Base-by-base conservation (phyloP, 208 protist species). In the Leishmania martiniquensis region DNA sequence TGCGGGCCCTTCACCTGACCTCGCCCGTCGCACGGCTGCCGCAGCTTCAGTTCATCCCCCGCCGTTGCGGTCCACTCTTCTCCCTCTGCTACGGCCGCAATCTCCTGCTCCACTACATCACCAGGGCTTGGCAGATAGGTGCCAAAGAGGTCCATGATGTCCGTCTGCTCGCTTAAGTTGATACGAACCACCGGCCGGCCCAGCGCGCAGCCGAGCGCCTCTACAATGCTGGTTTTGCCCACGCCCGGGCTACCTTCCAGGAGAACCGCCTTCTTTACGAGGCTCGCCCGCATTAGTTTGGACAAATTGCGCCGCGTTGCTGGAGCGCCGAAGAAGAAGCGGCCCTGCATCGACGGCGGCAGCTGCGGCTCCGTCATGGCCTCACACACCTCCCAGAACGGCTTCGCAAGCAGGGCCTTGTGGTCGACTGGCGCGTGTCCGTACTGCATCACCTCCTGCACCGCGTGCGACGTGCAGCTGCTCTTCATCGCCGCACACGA, bases 81-180 rank as follows among this genome's bases (percentile, higher is more conserved):
- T 49, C 20, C 77, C n/a, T 74, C 60, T 34, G 12, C 32, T 55
- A 93, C 74, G 68, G 95, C 91, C 34, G 13, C 85, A n/a, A n/a
- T n/a, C 72, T 57, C 77, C 15, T 49, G 57, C 0, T 67, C 75
- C 3, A 17, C 39, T 34, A 75, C 73, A 66, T 78, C 78, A 54
- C 66, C 54, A 12, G 86, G 90, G 62, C 66, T 86, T 9, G 95
- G 95, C 49, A 98, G 87, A 76, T 91, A 98, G 9, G 94, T 96
- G 15, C 96, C 96, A 68, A 99, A 91, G 34, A 99, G 89, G 82
- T 99, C 98, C 94, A 99, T 99, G 80, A 99, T 99, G 89, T 99
- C 99, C 0, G 99, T 99, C 85, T 99, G 99, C 78, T 99, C 99
- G 49, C 98, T 99, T 29, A 99, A 88, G 85, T 99, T 99, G 81